Conservation (phyloP, 768 basidiomycete species). For the Podaxis carcinomalis region DNA sequence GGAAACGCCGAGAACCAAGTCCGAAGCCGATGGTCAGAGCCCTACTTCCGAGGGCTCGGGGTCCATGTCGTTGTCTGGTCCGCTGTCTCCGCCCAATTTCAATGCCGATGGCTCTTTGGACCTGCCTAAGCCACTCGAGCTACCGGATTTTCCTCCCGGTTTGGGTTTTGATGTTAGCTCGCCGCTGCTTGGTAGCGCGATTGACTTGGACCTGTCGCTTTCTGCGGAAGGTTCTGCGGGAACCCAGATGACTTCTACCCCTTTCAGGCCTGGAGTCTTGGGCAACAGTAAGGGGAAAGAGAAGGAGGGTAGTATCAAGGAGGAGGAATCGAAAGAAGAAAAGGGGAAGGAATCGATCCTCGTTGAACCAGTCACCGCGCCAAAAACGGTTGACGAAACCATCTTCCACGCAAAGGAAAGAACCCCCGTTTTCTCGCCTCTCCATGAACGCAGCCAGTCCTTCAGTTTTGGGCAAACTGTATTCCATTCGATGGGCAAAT, state of each 20-base stretch:
- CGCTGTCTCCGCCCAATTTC: conserved; percentile 38
- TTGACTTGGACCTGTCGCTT: conserved; percentile 31
- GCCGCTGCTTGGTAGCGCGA: conserved; percentile 28
- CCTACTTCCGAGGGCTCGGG: conserved; percentile 21
- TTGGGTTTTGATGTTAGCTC: conserved; percentile 35
- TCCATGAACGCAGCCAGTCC: conserved; percentile 61
- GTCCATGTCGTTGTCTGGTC: conserved; percentile 27
- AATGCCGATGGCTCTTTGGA: conserved; percentile 49
- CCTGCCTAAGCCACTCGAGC: conserved; percentile 50
- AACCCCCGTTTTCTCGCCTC: conserved; percentile 28
- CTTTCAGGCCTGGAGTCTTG: conserved; percentile 26
- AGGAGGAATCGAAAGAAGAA: conserved; percentile 16
- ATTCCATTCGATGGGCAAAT: conserved; percentile 47
- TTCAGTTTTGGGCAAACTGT: conserved; percentile 64
- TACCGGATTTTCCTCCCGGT: conserved; percentile 43
- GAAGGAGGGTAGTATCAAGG: conserved; percentile 15
- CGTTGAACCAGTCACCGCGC: conserved; percentile 16
- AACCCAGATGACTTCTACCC: conserved; percentile 40
- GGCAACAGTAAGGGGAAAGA: conserved; percentile 36
- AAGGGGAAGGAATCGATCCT: conserved; percentile 17
- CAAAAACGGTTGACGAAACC: conserved; percentile 32
- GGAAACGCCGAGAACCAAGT: conserved; percentile 19
- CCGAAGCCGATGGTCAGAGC: not conserved
- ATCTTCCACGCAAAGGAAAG: conserved; percentile 43
- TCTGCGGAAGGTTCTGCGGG: conserved; percentile 13